A percentile compares a stretch with the other conserved stretches of the same genome.
phyloP scores from a whole-genome alignment of 306 rosid species.

The Trifolium dubium region DNA sequence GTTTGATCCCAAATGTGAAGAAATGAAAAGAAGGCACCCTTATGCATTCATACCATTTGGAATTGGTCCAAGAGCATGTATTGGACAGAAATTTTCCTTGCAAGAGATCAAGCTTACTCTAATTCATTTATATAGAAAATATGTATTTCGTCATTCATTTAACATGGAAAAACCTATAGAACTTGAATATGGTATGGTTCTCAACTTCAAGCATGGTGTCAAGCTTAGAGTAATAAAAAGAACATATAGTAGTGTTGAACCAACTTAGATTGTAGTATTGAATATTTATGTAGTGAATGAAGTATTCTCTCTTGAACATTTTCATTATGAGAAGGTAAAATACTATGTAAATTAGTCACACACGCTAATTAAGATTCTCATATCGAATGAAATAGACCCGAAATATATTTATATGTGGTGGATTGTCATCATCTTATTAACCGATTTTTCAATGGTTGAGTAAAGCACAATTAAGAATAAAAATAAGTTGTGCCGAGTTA shows the following conservation, averaged over 20 bases:
- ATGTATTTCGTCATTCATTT: slow-evolving; percentile 71
- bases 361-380: too few relatives aligned
- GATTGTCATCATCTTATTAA: background rate
- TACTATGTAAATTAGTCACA: background rate
- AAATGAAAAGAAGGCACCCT: slow-evolving; percentile 82
- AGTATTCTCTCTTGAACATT: background rate
- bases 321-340: slow-evolving; percentile 4
- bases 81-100: slow-evolving; percentile 80
- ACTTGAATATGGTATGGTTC: slow-evolving; percentile 84
- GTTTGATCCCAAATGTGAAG: slow-evolving; percentile 77
- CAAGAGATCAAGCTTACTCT: slow-evolving; percentile 83
- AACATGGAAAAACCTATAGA: slow-evolving; percentile 77
- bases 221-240: slow-evolving; percentile 73
- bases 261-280: background rate
- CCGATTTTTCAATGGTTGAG: too few relatives aligned
- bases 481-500: too few relatives aligned
- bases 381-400: too few relatives aligned
- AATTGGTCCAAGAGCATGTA: slow-evolving; percentile 91
- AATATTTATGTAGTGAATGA: background rate
- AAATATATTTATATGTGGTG: too few relatives aligned
- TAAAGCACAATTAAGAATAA: too few relatives aligned
- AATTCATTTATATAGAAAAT: slow-evolving; percentile 77
- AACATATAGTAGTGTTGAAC: slow-evolving; percentile 2
- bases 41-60: slow-evolving; percentile 93
- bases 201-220: slow-evolving; percentile 84